Base-by-base conservation (phyloP, 371 early-diverging fungal species). In the Lichtheimia hyalospora region DNA sequence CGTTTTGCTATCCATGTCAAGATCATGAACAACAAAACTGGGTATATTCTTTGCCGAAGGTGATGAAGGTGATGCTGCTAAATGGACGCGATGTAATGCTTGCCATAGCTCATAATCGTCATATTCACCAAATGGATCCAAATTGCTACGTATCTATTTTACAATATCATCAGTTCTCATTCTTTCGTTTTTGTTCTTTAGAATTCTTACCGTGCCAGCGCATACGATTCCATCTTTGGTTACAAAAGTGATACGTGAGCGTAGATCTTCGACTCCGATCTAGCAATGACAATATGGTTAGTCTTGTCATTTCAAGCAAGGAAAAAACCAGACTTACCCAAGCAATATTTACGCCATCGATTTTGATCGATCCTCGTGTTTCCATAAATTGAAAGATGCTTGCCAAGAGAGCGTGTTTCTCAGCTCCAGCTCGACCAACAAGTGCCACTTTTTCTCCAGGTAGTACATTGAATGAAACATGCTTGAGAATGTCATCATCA, bases 221-320 rank as follows among this genome's bases (percentile, higher is more conserved):
- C 93, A 87, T 21, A 96, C 62, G 52, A 90, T 87, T 0, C 93
- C 92, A 24, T 95, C 95, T 54, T 93, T 94, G 2, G 94, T 88
- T 27, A 95, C 90, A 54, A 92, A 90, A 7, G 92, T 83, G 15
- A 86, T 81, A n/a, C 81, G 74, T 10, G 84, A 85, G 43, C 90
- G 75, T 39, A 95, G 75, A 58, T 90, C 88, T 49, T 73, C 69
- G 10, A 93, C 70, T 1, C 91, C 92, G 60, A 95, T 74, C 28
- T 61, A 57, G 41, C 18, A 54, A 42, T n/a, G 34, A 20, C 14
- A 23, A 8, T 18, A 8, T 16, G 28, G 34, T 40, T 23, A n/a
- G 34, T 43, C 20, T 16, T 34, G 54, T 44, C 15, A 8, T 7
- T 5, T 5, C 15, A n/a, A 21, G 6, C 2, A 18, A 7, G 44